Evolutionary conservation across 169 alveolate species (phyloP), one percentile per base, ranked within the genome.

Genomic region (Plasmodium cynomolgi): DNA sequence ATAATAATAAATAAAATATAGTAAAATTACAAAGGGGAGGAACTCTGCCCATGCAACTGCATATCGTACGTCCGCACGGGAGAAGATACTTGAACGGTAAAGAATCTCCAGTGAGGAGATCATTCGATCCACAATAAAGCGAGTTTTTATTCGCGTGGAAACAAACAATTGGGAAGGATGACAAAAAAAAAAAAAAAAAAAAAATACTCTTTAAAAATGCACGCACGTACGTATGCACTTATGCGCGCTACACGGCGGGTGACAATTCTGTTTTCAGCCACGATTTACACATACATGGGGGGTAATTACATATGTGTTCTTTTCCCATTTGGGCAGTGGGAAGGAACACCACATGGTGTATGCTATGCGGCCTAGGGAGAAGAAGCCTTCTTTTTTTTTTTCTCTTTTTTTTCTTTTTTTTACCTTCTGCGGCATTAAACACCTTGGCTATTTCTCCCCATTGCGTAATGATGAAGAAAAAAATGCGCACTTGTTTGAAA

Each of bases 161-260:
- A 58, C 44, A 54, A 31, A 54, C 72, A 58, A 41, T 56, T 54
- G 54, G 39, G 6, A 83, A 33, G 41, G 56, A 17, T 56, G 41
- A 83, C 33, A 82, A 56, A 56, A 62, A 62, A 62, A 62, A 62
- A 68, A 68, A 68, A 68, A 68, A 68, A 68, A 29, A 83, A 54
- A 54, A 83, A 83, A 9, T 56, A 31, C 79, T 83, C 72, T 31
- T 83, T 54, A 29, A 47, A 31, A 58, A 58, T 29, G 73, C 44
- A 29, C 41, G 56, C 41, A 50, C 62, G 50, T 39, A 34, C 41
- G 54, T 41, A 56, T 81, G 88, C 58, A 2, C 34, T 41, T 41
- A 31, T 80, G 58, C 15, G 77, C 37, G n/a, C n/a, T 33, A 68
- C 1, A 68, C 8, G 7, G 8, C 15, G 23, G 62, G 23, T 68